Evolutionary conservation across 495 filamentous ascomycete species (phyloP).

Genomic region (Neurospora sp.): DNA sequence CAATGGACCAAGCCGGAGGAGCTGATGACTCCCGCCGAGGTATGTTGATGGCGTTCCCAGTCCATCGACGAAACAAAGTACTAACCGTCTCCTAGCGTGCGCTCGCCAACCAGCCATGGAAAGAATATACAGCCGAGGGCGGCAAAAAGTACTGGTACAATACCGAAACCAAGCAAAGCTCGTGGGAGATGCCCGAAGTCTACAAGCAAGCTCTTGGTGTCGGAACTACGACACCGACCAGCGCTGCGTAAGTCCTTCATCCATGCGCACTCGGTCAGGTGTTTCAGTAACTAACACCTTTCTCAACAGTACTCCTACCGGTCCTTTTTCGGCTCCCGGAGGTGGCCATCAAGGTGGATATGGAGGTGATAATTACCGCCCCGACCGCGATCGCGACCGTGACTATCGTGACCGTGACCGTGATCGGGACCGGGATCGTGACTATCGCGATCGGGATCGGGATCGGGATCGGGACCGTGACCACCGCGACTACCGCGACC

Average conservation of each 20-base stretch:
- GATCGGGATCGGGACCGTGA: conserved; percentile 10
- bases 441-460: conserved; percentile 5
- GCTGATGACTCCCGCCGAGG: conserved; percentile 80
- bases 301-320: conserved; percentile 35
- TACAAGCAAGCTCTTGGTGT: conserved; percentile 61
- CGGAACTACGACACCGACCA: conserved; percentile 34
- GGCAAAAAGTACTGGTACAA: conserved; percentile 94
- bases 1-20: conserved; percentile 92
- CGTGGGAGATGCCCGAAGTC: conserved; percentile 86
- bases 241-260: conserved; percentile 49
- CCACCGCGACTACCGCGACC: conserved; percentile 13
- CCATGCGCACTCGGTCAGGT: conserved; percentile 1
- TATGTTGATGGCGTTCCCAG: conserved; percentile 25
- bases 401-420: conserved; percentile 18
- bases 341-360: conserved; percentile 36
- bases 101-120: conserved; percentile 78
- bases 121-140: conserved; percentile 76
- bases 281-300: conserved; percentile 6
- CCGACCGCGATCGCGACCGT: conserved; percentile 19
- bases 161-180: conserved; percentile 80
- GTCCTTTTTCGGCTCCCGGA: conserved; percentile 59
- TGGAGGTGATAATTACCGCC: conserved; percentile 20
- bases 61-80: not conserved
- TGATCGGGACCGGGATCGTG: conserved; percentile 6
- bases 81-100: conserved; percentile 48